Conservation (phyloP, 192 early-diverging fungal genomes). For the Backusella psychrophila region DNA sequence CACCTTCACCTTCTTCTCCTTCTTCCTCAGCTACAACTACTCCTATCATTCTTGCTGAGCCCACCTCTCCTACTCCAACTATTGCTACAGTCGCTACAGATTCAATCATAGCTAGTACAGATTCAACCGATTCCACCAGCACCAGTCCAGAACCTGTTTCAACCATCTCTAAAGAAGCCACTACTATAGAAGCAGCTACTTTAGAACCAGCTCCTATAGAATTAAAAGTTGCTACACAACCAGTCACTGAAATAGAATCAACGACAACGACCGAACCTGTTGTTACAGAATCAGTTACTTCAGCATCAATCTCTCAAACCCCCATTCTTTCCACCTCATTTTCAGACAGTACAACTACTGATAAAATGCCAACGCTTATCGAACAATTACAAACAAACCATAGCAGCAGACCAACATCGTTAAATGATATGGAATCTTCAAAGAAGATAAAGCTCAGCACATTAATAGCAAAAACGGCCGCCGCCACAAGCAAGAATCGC, state of each 20-base stretch:
- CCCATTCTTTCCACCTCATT: neutral
- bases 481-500: neutral
- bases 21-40: neutral
- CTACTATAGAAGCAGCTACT: neutral
- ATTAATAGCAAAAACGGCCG: neutral
- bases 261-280: neutral
- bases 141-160: neutral
- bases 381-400: neutral
- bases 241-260: neutral
- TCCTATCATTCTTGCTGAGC: too few species aligned
- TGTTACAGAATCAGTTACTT: neutral
- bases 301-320: neutral
- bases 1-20: neutral
- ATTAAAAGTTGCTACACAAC: neutral
- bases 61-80: neutral
- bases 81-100: neutral
- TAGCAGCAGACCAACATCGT: neutral
- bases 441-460: neutral
- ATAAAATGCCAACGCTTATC: neutral
- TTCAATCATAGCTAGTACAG: neutral
- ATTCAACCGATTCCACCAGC: neutral
- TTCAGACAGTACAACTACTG: neutral
- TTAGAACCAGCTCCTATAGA: neutral
- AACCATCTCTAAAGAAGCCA: neutral
- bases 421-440: neutral